These are phyloP conservation scores for Albizia julibrissin DNA, from an alignment of 306 rosid genomes.

Conservation along the genomic window DNA sequence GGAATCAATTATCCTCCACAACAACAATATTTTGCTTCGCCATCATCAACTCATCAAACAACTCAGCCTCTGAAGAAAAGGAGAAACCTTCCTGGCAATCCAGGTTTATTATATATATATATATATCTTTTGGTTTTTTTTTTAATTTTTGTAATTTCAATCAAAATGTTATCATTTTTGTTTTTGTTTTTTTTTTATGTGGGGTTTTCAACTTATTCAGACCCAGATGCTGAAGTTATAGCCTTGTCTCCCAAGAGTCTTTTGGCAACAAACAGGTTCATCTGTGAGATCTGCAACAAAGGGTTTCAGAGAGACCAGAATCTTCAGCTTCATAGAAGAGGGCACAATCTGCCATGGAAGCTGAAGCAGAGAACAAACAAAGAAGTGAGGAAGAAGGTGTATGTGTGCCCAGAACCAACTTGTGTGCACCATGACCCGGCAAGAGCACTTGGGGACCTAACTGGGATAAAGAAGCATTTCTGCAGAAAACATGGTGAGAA, in stretches of 20 bases:
- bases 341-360: constrained; percentile 97
- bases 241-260: constrained; percentile 90
- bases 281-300: constrained; percentile 95
- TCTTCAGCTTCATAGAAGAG: constrained; percentile 96
- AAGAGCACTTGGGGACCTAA: constrained; percentile 92
- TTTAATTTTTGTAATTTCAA: not conserved
- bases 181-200: not conserved
- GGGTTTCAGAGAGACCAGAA: constrained; percentile 97
- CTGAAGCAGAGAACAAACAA: constrained; percentile 84
- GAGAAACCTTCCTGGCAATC: constrained; percentile 99
- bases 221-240: constrained; percentile 96
- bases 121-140: not conserved
- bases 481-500: constrained; percentile 96
- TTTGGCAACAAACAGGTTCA: constrained; percentile 82
- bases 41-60: constrained; percentile 43
- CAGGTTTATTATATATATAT: constrained; percentile 53
- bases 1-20: constrained; percentile 49
- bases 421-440: constrained; percentile 97
- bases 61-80: constrained; percentile 66
- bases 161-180: not conserved
- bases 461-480: constrained; percentile 98
- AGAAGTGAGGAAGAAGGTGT: constrained; percentile 87
- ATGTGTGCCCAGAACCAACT: constrained; percentile 82
- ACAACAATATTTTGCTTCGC: constrained; percentile 51
- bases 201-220: constrained; percentile 38